A percentile compares a stretch with the other conserved stretches of the same genome.
These are phyloP conservation scores for Suillus subalutaceus DNA, from an alignment of 768 basidiomycete genomes.

Conservation along the genomic window DNA sequence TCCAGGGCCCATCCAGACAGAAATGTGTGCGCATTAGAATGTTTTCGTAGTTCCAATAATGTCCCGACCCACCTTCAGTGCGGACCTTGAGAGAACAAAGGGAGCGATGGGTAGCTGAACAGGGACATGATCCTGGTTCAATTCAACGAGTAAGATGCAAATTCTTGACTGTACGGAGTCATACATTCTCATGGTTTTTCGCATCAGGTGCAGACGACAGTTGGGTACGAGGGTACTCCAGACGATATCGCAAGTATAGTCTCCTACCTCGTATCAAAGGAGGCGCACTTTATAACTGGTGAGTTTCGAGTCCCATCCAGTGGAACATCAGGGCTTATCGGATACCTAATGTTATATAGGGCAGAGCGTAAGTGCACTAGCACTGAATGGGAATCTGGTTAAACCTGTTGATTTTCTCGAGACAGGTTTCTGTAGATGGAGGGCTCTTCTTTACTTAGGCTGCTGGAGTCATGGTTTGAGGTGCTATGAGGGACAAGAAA, in stretches of 20 bases:
- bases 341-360: not conserved
- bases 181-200: not conserved
- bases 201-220: constrained; percentile 1
- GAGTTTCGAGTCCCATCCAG: constrained; percentile 5
- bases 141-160: not conserved
- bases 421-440: not conserved
- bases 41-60: not conserved
- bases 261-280: constrained; percentile 35
- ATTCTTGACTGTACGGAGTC: not conserved
- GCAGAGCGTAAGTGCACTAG: not conserved
- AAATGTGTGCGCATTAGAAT: constrained; percentile 14
- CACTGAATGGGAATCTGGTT: not conserved
- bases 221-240: constrained; percentile 17
- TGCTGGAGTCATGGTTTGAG: not conserved
- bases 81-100: not conserved
- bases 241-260: constrained; percentile 30
- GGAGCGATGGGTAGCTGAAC: not conserved
- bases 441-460: not conserved
- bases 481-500: not conserved
- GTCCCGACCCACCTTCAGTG: not conserved
- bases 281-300: constrained; percentile 32
- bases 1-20: constrained; percentile 33
- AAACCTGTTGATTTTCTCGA: not conserved
- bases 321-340: not conserved
- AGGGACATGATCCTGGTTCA: not conserved